phyloP scores from a whole-genome alignment of 2,329 filamentous ascomycete species.

The Monosporascus sp. region DNA sequence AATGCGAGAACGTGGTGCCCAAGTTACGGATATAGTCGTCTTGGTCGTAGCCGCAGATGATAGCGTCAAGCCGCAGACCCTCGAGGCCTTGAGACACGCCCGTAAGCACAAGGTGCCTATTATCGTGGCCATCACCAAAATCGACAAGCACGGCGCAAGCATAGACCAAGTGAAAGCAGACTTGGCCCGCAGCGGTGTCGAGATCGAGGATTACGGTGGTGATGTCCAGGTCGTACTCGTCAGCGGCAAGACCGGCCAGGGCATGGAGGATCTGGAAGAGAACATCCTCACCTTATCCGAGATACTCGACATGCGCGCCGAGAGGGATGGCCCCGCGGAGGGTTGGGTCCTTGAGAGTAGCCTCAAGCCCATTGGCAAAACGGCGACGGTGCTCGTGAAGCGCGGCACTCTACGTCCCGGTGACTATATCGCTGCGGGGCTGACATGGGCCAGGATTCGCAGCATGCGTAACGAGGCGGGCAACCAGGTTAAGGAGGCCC shows the following conservation, averaged over 20 bases:
- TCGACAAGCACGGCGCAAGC: constrained; percentile 81
- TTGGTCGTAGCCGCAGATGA: constrained; percentile 95
- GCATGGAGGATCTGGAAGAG: constrained; percentile 90
- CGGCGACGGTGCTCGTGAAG: constrained; percentile 83
- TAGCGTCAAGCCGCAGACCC: constrained; percentile 92
- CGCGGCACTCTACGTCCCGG: constrained; percentile 78
- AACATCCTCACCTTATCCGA: constrained; percentile 81
- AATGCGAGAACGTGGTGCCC: constrained; percentile 92
- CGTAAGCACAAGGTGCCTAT: constrained; percentile 83
- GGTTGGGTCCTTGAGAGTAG: constrained; percentile 93
- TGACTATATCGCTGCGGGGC: constrained; percentile 80
- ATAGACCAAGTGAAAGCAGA: constrained; percentile 84
- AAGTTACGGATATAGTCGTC: constrained; percentile 94
- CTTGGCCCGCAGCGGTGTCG: constrained; percentile 73
- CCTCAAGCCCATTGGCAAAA: constrained; percentile 76
- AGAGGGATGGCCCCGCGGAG: constrained; percentile 70
- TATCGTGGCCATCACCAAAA: constrained; percentile 96
- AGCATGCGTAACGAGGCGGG: constrained; percentile 82
- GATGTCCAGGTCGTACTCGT: constrained; percentile 90
- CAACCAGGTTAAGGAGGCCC: constrained; percentile 62
- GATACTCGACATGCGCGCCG: constrained; percentile 83
- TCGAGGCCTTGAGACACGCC: constrained; percentile 94
- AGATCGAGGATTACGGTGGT: constrained; percentile 91
- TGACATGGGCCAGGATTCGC: constrained; percentile 82
- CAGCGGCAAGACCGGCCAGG: constrained; percentile 87